Base-by-base conservation (phyloP, 768 basidiomycete genomes). In the Amylocystis lapponica region DNA sequence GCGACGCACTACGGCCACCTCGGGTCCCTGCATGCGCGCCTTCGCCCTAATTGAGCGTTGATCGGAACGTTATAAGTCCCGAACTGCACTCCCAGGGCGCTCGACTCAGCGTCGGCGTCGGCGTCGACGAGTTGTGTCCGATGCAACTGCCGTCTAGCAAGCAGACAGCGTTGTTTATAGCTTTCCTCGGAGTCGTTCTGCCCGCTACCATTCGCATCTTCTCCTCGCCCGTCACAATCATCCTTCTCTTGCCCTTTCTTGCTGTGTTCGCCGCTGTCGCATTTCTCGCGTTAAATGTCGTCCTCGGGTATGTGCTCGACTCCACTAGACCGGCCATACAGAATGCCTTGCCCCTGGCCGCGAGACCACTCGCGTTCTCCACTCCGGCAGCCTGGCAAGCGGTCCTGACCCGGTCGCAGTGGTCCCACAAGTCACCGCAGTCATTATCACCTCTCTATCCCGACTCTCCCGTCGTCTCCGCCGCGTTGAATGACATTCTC, bases 331-430 rank as follows among this genome's bases (percentile, higher is more conserved):
- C 64, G 22, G 51, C 49, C 1, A 45, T 50, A 10, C 51, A 43
- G n/a, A 66, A 70, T 31, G 63, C 63, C 32, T 66, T 82, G n/a
- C 62, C 65, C 9, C 65, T 68, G 44, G 79, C 83, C 0, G 81
- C 88, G 14, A 76, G 79, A 27, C 88, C 88, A 0, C 72, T 93
- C 36, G 75, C 79, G 3, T 95, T 96, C 68, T 89, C 90, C 4
- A 91, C 91, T 3, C 89, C 91, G 20, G 90, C 93, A 44, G 93
- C 92, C 25, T 96, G 93, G 93, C 88, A 93, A 56, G 91, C 84
- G 0, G 86, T 90, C 36, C 70, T 88, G 39, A 91, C 79, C 34
- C 80, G 92, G 25, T 88, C 88, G n/a, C 81, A 86, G 61, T 95
- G 92, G 93, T 87, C 87, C 3, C 79, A 83, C 51, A 78, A 72